phyloP scores from a whole-genome alignment of 148 eudicot species.

The Rhododendron kiyosumense region DNA sequence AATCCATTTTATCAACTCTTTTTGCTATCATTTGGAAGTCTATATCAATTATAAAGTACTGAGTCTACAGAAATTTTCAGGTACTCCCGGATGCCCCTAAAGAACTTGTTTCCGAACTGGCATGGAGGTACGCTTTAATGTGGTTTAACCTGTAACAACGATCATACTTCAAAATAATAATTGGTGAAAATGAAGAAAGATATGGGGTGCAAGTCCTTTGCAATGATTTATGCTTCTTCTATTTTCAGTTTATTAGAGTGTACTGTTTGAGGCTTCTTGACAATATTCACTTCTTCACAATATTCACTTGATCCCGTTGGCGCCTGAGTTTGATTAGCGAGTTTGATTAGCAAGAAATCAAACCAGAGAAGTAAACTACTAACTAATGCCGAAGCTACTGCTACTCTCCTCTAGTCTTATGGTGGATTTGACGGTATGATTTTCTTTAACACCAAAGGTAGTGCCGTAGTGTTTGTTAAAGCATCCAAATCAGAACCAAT shows the following conservation, averaged over 20 bases:
- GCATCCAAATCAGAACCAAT: too few relatives aligned
- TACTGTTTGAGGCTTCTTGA: not conserved
- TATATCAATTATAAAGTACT: conserved; percentile 8
- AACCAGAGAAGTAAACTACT: not conserved
- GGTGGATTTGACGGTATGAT: not conserved
- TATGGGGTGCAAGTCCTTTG: not conserved
- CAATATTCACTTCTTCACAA: not conserved
- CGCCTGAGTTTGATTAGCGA: not conserved
- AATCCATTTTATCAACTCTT: conserved; percentile 8
- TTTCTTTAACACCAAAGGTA: not conserved
- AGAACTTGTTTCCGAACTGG: conserved; percentile 91
- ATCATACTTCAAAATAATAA: not conserved
- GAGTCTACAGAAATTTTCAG: conserved; percentile 25
- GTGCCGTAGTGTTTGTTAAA: not conserved
- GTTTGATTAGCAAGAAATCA: not conserved
- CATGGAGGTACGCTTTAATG: conserved; percentile 64
- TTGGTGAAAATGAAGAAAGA: not conserved
- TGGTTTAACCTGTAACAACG: not conserved
- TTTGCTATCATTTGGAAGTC: not conserved
- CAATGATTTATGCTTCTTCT: not conserved
- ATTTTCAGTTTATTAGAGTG: not conserved
- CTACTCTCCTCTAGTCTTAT: not conserved
- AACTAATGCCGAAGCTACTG: not conserved
- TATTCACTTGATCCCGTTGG: too few relatives aligned
- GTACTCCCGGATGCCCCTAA: conserved; percentile 90